A percentile compares a stretch with the other conserved stretches of the same genome.
Conservation (phyloP, 768 basidiomycete species). For the Leccinum imitatum region DNA sequence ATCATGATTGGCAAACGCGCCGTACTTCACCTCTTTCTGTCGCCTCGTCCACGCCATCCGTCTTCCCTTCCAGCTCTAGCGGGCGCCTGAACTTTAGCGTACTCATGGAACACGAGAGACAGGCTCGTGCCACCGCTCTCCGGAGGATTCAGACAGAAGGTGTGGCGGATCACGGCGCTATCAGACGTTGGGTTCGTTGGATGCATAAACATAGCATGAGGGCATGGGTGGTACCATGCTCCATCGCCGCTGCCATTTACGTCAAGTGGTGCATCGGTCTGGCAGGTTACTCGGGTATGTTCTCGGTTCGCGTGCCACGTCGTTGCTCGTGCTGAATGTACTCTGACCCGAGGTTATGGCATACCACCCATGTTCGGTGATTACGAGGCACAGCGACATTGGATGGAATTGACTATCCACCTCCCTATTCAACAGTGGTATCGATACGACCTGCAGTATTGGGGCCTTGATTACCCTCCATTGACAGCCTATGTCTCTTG, state of each 20-base stretch:
- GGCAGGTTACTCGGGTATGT: conserved; percentile 81
- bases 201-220: conserved; percentile 70
- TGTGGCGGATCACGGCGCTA: conserved; percentile 41
- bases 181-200: conserved; percentile 70
- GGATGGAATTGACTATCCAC: conserved; percentile 90
- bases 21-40: conserved; percentile 44
- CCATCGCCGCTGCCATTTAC: conserved; percentile 51
- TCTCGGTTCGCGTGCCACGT: neutral
- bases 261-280: conserved; percentile 72
- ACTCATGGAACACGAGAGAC: conserved; percentile 37
- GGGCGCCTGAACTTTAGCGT: conserved; percentile 42
- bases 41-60: conserved; percentile 29
- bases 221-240: conserved; percentile 55
- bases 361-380: conserved; percentile 88
- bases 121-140: conserved; percentile 14
- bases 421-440: conserved; percentile 82
- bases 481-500: conserved; percentile 89
- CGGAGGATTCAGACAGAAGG: conserved; percentile 15
- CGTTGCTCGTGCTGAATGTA: neutral
- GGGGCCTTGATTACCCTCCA: conserved; percentile 96
- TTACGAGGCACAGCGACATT: conserved; percentile 92
- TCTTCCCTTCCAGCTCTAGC: conserved; percentile 22
- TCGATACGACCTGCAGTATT: conserved; percentile 82
- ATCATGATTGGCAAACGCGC: conserved; percentile 44
- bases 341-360: conserved; percentile 47